Evolutionary conservation across 345 rosid genomes (phyloP).

Genomic region (Pelargonium nanum): DNA sequence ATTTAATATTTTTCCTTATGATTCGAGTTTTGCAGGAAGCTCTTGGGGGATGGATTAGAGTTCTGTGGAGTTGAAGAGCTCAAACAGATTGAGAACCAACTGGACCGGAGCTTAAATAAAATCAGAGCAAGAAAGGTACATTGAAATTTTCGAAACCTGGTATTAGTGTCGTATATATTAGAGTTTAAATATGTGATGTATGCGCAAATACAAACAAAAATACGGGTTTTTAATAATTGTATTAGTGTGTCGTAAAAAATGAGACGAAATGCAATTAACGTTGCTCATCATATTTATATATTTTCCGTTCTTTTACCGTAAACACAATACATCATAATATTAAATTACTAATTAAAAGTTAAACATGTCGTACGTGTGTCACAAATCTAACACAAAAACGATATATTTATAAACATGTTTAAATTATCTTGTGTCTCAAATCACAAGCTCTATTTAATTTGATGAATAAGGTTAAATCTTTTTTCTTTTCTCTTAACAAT

Average conservation of each 20-base stretch:
- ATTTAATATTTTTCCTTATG: neutral
- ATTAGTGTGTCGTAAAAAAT: too few relatives aligned
- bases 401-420: too few relatives aligned
- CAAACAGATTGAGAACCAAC: slow-evolving; percentile 54
- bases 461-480: neutral
- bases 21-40: slow-evolving; percentile 40
- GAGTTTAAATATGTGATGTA: neutral
- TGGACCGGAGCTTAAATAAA: slow-evolving; percentile 59
- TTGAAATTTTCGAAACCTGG: neutral
- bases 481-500: neutral
- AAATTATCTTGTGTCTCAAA: too few relatives aligned
- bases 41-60: slow-evolving; percentile 63
- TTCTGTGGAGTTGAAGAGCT: slow-evolving; percentile 60
- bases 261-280: too few relatives aligned
- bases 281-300: too few relatives aligned
- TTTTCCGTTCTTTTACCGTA: too few relatives aligned
- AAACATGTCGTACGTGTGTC: too few relatives aligned
- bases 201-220: neutral
- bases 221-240: neutral
- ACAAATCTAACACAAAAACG: neutral
- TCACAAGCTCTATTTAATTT: too few relatives aligned
- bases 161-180: neutral
- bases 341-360: too few relatives aligned
- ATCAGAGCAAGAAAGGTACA: slow-evolving; percentile 79
- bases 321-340: too few relatives aligned